phyloP scores from a whole-genome alignment of 176 grass and related monocot genomes.

The Secale cereale region DNA sequence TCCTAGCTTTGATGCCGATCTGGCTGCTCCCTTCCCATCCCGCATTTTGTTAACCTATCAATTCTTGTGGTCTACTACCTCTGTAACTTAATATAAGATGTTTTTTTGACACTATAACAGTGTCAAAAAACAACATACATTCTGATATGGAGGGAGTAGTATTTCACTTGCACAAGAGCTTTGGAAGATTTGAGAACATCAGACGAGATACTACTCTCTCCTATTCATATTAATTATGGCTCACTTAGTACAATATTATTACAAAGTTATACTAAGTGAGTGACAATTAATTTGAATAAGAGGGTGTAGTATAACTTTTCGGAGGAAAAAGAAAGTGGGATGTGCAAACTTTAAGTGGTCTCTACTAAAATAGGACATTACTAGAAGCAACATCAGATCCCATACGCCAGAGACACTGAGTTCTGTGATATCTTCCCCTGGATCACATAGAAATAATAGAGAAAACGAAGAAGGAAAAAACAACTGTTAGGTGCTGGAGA shows the following conservation, averaged over 20 bases:
- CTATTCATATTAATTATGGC: too few species aligned
- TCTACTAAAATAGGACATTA: neutral
- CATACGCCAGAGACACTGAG: neutral
- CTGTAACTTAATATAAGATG: too few species aligned
- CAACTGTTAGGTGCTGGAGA: neutral
- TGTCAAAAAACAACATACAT: too few species aligned
- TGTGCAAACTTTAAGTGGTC: neutral
- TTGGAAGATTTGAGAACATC: too few species aligned
- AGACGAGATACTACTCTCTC: too few species aligned
- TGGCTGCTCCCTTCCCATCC: neutral
- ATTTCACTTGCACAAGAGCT: neutral
- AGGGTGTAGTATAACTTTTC: too few species aligned
- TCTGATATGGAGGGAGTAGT: too few species aligned
- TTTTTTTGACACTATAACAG: too few species aligned
- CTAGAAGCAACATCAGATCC: constrained; percentile 7
- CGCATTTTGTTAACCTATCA: neutral
- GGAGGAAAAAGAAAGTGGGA: neutral
- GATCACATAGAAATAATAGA: neutral
- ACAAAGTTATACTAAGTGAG: too few species aligned
- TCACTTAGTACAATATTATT: too few species aligned
- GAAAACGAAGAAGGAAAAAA: neutral
- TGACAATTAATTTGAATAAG: too few species aligned
- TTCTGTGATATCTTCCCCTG: neutral
- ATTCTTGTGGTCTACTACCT: neutral
- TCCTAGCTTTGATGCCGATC: neutral